These are phyloP conservation scores for Candolleomyces aberdarensis DNA, from an alignment of 768 basidiomycete species.

Conservation along the genomic window DNA sequence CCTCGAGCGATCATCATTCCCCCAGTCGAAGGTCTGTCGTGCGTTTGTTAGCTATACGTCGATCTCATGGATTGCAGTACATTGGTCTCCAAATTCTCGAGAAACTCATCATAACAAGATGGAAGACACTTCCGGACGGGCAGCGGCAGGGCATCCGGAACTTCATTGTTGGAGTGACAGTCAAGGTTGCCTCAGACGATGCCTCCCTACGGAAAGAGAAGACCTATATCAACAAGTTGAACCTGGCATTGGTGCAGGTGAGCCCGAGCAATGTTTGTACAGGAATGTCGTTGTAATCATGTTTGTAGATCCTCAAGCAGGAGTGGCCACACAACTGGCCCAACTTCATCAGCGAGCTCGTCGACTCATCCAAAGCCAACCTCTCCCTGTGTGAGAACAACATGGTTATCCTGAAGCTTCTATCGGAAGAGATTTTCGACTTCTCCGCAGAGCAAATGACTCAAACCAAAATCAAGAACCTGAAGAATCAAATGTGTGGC, in stretches of 20 bases:
- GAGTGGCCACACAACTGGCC: constrained; percentile 99
- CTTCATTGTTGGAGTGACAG: constrained; percentile 90
- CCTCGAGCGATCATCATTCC: constrained; percentile 77
- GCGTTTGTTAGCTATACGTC: constrained; percentile 2
- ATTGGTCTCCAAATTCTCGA: constrained; percentile 97
- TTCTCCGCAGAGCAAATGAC: constrained; percentile 99
- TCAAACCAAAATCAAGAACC: constrained; percentile 92
- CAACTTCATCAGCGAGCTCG: constrained; percentile 93
- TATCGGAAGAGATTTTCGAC: constrained; percentile 99
- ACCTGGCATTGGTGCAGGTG: constrained; percentile 93
- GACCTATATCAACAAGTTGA: constrained; percentile 93
- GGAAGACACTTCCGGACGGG: constrained; percentile 93
- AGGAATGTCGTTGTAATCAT: constrained; percentile 6
- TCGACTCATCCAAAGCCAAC: constrained; percentile 95
- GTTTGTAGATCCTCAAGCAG: constrained; percentile 88
- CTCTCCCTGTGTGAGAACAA: constrained; percentile 98
- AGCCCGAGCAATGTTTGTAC: constrained; percentile 16
- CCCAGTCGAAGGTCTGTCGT: constrained; percentile 73
- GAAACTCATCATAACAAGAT: constrained; percentile 89
- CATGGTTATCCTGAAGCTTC: constrained; percentile 95
- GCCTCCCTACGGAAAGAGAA: constrained; percentile 85
- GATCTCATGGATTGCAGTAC: constrained; percentile 52
- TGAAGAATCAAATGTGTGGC: constrained; percentile 98
- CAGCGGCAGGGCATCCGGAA: constrained; percentile 97
- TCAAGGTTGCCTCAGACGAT: constrained; percentile 93